Conservation (phyloP, 2,329 filamentous ascomycete species). For the Aureobasidium musti region DNA sequence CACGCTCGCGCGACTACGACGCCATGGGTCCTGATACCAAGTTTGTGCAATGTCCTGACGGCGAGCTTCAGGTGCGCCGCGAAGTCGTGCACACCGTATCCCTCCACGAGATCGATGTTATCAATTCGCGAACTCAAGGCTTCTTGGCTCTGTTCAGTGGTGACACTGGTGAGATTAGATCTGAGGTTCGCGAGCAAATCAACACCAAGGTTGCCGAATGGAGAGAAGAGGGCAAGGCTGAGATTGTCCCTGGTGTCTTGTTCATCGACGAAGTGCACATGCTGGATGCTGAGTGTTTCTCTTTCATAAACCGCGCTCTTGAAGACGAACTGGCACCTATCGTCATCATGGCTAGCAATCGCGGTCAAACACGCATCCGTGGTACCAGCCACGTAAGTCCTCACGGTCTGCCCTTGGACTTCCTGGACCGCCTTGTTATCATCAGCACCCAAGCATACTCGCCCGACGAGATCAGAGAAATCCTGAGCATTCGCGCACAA, state of each 20-base stretch:
- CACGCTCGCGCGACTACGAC: slow-evolving; percentile 94
- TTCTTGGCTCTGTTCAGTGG: slow-evolving; percentile 97
- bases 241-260: slow-evolving; percentile 93
- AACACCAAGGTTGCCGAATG: slow-evolving; percentile 98
- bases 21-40: slow-evolving; percentile 99
- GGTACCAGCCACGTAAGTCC: slow-evolving; percentile 88
- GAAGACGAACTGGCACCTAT: slow-evolving; percentile 94
- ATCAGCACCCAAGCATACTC: slow-evolving; percentile 88
- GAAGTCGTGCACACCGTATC: slow-evolving; percentile 97
- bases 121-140: slow-evolving; percentile 98
- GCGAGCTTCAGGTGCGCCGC: slow-evolving; percentile 94
- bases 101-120: slow-evolving; percentile 97
- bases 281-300: slow-evolving; percentile 99
- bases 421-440: slow-evolving; percentile 93
- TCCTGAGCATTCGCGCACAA: slow-evolving; percentile 85
- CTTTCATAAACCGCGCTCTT: slow-evolving; percentile 94
- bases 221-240: slow-evolving; percentile 99
- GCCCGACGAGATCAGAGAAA: slow-evolving; percentile 84
- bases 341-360: slow-evolving; percentile 99
- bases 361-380: slow-evolving; percentile 85
- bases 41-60: slow-evolving; percentile 95
- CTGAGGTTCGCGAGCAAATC: slow-evolving; percentile 97
- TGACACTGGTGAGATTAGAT: slow-evolving; percentile 96
- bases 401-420: slow-evolving; percentile 91
- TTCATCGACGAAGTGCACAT: slow-evolving; percentile 99